A percentile compares a stretch with the other conserved stretches of the same genome.
These are phyloP conservation scores for Brassica nigra DNA, from an alignment of 345 rosid genomes.

Conservation along the genomic window DNA sequence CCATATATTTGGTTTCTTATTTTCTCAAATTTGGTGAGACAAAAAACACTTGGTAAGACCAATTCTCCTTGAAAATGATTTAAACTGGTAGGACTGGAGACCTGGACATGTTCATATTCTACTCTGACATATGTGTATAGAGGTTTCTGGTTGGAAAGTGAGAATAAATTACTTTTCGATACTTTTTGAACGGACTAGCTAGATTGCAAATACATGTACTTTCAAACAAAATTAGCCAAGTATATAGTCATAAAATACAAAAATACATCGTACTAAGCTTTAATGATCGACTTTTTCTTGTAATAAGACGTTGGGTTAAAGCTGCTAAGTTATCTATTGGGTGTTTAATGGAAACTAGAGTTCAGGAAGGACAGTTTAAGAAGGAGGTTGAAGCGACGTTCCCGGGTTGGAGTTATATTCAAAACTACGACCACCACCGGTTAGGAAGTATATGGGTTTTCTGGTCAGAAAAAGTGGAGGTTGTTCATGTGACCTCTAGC, in stretches of 20 bases:
- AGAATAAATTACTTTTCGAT: not conserved
- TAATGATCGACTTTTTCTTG: not conserved
- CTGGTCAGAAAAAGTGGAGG: not conserved
- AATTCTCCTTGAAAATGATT: conserved; percentile 16
- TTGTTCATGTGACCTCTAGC: not conserved
- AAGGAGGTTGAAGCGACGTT: too few species aligned
- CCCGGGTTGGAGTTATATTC: too few species aligned
- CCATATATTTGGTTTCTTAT: not conserved
- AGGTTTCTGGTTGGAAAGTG: not conserved
- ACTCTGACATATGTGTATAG: not conserved
- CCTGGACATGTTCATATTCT: not conserved
- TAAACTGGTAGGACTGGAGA: not conserved
- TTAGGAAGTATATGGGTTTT: not conserved
- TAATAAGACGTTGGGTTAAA: too few species aligned
- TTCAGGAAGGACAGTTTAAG: too few species aligned
- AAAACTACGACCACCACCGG: not conserved
- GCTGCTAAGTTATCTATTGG: too few species aligned
- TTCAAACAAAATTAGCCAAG: not conserved
- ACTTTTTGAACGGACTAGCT: not conserved
- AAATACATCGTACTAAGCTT: not conserved
- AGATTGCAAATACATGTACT: not conserved
- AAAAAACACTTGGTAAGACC: conserved; percentile 20
- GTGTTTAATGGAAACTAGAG: too few species aligned
- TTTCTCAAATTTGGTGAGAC: conserved; percentile 10
- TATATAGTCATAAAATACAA: not conserved